phyloP scores from a whole-genome alignment of 2,329 filamentous ascomycete species.

The Colletotrichum sp. region DNA sequence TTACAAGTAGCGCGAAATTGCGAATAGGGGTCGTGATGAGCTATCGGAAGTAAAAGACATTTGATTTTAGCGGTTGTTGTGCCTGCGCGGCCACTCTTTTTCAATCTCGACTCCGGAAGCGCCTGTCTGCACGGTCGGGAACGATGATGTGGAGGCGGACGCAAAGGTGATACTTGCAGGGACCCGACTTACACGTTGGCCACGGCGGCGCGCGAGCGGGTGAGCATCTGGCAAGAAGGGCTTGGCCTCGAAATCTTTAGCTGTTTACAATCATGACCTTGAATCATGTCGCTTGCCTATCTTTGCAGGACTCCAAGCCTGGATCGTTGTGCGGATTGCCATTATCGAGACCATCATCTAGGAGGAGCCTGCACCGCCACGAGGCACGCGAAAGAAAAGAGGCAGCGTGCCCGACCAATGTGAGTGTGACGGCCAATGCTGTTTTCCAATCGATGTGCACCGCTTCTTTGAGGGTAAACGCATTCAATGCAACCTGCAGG shows the following conservation, averaged over 20 bases:
- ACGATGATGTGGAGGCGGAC: background rate
- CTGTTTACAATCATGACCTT: background rate
- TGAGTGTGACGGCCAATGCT: background rate
- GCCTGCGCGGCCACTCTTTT: background rate
- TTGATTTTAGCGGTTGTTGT: background rate
- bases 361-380: too few relatives aligned
- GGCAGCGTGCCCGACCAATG: background rate
- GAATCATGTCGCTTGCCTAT: background rate
- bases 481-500: background rate
- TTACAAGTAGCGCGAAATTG: background rate
- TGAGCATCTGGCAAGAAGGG: background rate
- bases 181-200: background rate
- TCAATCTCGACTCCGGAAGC: background rate
- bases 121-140: background rate
- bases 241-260: background rate
- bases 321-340: background rate
- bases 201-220: background rate
- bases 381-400: too few relatives aligned
- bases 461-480: background rate
- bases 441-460: background rate
- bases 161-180: background rate
- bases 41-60: background rate
- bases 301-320: background rate
- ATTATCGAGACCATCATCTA: background rate
- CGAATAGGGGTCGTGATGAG: background rate